phyloP scores from a whole-genome alignment of 2,329 filamentous ascomycete species.

The Beauveria bassiana region DNA sequence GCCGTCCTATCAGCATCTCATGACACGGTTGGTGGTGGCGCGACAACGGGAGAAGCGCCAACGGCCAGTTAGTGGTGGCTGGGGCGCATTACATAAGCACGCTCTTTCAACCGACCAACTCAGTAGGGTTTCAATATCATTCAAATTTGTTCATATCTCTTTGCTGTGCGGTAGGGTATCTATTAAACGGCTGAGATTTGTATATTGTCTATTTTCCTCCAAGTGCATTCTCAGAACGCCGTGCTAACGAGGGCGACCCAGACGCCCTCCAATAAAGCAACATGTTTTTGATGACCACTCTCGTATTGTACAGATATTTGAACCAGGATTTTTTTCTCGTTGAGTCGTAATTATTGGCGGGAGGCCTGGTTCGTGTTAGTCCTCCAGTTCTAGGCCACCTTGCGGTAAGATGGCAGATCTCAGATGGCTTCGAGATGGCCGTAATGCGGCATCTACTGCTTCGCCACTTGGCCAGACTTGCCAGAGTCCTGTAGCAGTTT shows the following conservation, averaged over 20 bases:
- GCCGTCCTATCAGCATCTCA: conserved; percentile 2
- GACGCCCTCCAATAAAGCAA: conserved; percentile 6
- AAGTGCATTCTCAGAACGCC: conserved; percentile 9
- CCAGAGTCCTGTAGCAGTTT: conserved; percentile 62
- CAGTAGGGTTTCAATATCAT: background rate
- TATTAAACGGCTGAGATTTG: conserved; percentile 9
- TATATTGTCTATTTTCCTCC: conserved; percentile 10
- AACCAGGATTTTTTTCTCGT: background rate
- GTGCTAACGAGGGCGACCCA: conserved; percentile 3
- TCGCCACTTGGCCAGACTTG: conserved; percentile 55
- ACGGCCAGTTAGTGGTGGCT: background rate
- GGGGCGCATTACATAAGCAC: conserved; percentile 10
- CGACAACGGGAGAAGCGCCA: background rate
- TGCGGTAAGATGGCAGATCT: background rate
- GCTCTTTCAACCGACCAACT: background rate
- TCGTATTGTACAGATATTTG: conserved; percentile 12
- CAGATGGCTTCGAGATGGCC: conserved; percentile 18
- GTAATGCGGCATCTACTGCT: conserved; percentile 75
- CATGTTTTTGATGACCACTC: conserved; percentile 4
- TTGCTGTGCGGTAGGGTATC: background rate
- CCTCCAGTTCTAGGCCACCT: background rate
- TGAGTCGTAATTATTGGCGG: background rate
- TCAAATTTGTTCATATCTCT: background rate
- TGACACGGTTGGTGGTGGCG: conserved; percentile 11
- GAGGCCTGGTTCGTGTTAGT: background rate